A percentile compares a stretch with the other conserved stretches of the same genome.
Conservation (phyloP, 768 basidiomycete genomes). For the Solioccasus polychromus region DNA sequence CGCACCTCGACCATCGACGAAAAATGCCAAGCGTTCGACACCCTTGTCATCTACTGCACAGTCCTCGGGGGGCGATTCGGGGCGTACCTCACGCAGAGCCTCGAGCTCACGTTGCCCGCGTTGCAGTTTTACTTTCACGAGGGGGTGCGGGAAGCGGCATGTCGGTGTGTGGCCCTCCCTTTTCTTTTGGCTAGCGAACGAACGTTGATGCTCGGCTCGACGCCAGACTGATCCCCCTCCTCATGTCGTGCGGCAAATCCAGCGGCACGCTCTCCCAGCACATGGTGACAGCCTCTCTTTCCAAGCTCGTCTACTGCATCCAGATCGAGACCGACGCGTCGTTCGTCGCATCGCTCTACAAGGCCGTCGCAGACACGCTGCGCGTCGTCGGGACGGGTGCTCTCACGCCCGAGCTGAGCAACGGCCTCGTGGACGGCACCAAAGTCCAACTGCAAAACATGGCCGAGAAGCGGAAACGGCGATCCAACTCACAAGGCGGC, state of each 20-base stretch:
- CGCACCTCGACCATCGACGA: constrained; percentile 81
- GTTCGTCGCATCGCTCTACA: constrained; percentile 75
- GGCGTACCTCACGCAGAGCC: constrained; percentile 66
- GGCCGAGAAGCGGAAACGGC: constrained; percentile 63
- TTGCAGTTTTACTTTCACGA: constrained; percentile 81
- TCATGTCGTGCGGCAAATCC: constrained; percentile 65
- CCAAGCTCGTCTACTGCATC: constrained; percentile 61
- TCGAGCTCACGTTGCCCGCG: constrained; percentile 70
- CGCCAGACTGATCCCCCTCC: constrained; percentile 65
- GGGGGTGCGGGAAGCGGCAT: constrained; percentile 73
- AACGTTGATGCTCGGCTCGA: background rate
- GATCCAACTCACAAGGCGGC: constrained; percentile 34
- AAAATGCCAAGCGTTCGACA: constrained; percentile 85
- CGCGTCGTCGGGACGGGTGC: constrained; percentile 54
- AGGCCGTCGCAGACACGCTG: constrained; percentile 61
- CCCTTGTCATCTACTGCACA: constrained; percentile 77
- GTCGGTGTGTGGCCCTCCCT: constrained; percentile 50
- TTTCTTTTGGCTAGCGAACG: background rate
- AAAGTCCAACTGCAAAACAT: constrained; percentile 67
- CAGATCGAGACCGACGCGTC: constrained; percentile 69
- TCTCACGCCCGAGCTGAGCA: constrained; percentile 52
- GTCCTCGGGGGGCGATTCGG: constrained; percentile 64
- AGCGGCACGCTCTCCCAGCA: constrained; percentile 61
- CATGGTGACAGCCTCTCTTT: constrained; percentile 68
- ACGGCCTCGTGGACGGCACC: constrained; percentile 62